Conservation (phyloP, 352 stramenopile species). For the Halophytophthora polymorphica region DNA sequence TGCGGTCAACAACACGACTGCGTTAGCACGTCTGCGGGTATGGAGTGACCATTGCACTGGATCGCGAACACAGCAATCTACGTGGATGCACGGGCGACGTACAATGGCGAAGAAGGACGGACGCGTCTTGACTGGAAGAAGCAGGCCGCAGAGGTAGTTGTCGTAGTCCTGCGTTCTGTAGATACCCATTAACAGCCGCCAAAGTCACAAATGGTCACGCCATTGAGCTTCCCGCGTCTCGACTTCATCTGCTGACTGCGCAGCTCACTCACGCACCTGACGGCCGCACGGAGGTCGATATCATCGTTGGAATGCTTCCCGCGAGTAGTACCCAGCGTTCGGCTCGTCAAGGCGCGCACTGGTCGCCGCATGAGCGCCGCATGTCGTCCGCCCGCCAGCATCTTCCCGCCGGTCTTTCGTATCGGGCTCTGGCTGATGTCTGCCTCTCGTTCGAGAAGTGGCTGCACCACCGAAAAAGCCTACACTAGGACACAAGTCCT, state of each 20-base stretch:
- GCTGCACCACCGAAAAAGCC: too few species aligned
- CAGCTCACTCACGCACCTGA: slow-evolving; percentile 28
- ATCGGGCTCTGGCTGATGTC: too few species aligned
- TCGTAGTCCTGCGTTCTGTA: slow-evolving; percentile 82
- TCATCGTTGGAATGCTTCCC: slow-evolving; percentile 23
- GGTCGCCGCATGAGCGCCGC: slow-evolving; percentile 9
- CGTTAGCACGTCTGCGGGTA: not conserved
- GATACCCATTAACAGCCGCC: not conserved
- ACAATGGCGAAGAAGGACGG: slow-evolving; percentile 82
- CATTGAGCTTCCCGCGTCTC: too few species aligned
- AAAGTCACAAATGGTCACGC: too few species aligned
- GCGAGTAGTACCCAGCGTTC: slow-evolving; percentile 6
- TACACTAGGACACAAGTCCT: too few species aligned
- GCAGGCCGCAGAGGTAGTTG: slow-evolving; percentile 71
- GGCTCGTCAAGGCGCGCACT: slow-evolving; percentile 7
- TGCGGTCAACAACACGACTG: slow-evolving; percentile 16
- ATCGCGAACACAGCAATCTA: not conserved
- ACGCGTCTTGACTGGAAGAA: slow-evolving; percentile 63
- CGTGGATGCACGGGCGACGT: slow-evolving; percentile 4
- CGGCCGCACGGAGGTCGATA: slow-evolving; percentile 34
- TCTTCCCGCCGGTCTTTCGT: slow-evolving; percentile 3
- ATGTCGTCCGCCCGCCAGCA: slow-evolving; percentile 19
- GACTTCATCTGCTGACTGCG: too few species aligned
- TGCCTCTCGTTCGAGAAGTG: too few species aligned
- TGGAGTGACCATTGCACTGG: not conserved